Base-by-base conservation (phyloP, 129 eudicot species). In the Apium graveolens region DNA sequence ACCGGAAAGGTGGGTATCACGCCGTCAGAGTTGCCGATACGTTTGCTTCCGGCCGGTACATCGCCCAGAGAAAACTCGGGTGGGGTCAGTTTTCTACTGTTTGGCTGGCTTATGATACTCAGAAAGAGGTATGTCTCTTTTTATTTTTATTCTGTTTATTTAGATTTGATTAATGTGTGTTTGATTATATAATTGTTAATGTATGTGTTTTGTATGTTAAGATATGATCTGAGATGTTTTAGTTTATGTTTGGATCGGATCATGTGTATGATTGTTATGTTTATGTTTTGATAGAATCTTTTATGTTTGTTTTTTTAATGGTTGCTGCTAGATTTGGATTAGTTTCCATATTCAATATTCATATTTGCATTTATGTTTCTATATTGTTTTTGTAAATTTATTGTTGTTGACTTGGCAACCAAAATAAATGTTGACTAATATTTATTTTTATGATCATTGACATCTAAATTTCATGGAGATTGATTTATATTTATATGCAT, bases 21-120 rank as follows among this genome's bases (percentile, higher is more conserved):
- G 99, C 99, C 5, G 99, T 95, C 3, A 83, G 99, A 75, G 78
- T 90, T 79, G 99, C 92, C 66, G 99, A 95, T 89, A 76, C 96
- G 11, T 95, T 95, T 81, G 83, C 91, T 81, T 78, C 85, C 41
- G 97, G 95, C 20, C 89, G 94, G 1, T 95, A 90, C 76, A 84
- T 95, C 79, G 96, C 99, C 24, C 99, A 95, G 84, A 81, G 97
- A 82, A 95, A 95, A 78, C 96, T 95, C 26, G 99, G 99, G n/a
- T 95, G 99, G 99, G 99, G 99, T 34, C 90, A 95, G 84, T 95
- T 95, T 78, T 95, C 99, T 80, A 95, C 99, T 84, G 99, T 95
- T 76, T 95, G 99, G 99, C 95, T 95, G 65, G 97, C 99, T 78
- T 95, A 91, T 73, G 97, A 95, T 78, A 92, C 95, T 12, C 90